Evolutionary conservation across 345 rosid species (phyloP), one percentile per base, ranked within the genome.

Genomic region (Salix viminalis): DNA sequence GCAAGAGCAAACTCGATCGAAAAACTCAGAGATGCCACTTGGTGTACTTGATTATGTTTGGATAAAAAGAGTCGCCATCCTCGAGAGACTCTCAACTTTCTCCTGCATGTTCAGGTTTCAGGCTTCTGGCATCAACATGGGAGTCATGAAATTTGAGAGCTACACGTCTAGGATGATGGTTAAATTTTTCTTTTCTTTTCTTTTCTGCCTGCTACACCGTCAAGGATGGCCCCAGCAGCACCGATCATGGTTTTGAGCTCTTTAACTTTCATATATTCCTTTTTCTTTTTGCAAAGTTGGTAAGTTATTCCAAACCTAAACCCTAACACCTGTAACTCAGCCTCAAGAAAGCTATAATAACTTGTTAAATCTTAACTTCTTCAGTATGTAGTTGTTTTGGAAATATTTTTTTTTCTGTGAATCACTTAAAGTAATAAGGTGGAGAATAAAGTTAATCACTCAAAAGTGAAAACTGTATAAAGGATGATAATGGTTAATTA

Each of bases 251-350:
- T 69, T 36, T 4, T 28, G 4, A 65, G 30, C 11, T 62, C 76
- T 77, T 82, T 78, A 48, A 62, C 84, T 83, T 83, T 79, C 30
- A 75, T 67, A 65, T 18, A 73, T 16, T 76, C 75, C 69, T 41
- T 10, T 37, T 61, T 75, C 79, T 71, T 83, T 83, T 19, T 73
- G 58, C 46, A 80, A 83, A 83, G 82, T 70, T 73, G 37, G 23
- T 19, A 46, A 75, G 4, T 76, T 76, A 52, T 78, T 80, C 82
- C 74, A 71, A 41, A 68, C 28, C 32, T 41, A 54, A 2, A 26
- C 21, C 15, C 46, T 50, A 67, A 48, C 75, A 61, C 72, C 48
- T 60, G 48, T 41, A 41, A 41, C 44, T 41, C 44, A 10, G 44
- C 44, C 44, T 41, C 44, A 41, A 41, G 44, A 41, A 41, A 41